These are phyloP conservation scores for Microcos paniculata DNA, from an alignment of 345 rosid species.

Conservation along the genomic window DNA sequence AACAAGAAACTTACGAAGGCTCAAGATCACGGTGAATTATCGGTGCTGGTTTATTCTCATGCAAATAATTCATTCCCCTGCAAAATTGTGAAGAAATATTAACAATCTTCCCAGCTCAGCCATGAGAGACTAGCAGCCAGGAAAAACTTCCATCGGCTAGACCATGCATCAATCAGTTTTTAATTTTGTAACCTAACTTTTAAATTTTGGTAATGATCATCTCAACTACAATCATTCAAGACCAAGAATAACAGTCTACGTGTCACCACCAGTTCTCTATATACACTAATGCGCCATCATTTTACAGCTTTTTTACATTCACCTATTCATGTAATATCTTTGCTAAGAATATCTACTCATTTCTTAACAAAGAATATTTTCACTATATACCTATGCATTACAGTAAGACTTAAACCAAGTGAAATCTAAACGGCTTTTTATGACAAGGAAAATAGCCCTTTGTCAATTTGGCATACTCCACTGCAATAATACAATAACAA, in stretches of 20 bases:
- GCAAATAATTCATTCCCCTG: constrained; percentile 98
- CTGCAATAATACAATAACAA: neutral
- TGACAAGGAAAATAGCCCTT: constrained; percentile 3
- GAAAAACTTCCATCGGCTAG: neutral
- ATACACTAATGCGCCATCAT: neutral
- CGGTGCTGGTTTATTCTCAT: constrained; percentile 80
- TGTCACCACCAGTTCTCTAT: neutral
- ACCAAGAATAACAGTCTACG: neutral
- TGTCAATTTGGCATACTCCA: neutral
- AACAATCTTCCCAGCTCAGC: constrained; percentile 10
- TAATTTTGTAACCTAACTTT: neutral
- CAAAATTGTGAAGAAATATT: constrained; percentile 9
- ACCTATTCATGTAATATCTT: neutral
- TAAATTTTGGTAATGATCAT: neutral
- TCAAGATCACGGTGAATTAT: constrained; percentile 97
- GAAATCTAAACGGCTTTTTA: neutral
- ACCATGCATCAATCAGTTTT: neutral
- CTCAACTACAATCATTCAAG: neutral
- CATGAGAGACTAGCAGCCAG: neutral
- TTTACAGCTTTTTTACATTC: neutral
- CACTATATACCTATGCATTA: neutral
- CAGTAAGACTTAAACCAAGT: neutral
- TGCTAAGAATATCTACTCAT: no score
- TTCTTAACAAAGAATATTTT: neutral
- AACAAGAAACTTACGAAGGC: constrained; percentile 85